Conservation (phyloP, 768 basidiomycete species). For the Kwoniella dendrophila region DNA sequence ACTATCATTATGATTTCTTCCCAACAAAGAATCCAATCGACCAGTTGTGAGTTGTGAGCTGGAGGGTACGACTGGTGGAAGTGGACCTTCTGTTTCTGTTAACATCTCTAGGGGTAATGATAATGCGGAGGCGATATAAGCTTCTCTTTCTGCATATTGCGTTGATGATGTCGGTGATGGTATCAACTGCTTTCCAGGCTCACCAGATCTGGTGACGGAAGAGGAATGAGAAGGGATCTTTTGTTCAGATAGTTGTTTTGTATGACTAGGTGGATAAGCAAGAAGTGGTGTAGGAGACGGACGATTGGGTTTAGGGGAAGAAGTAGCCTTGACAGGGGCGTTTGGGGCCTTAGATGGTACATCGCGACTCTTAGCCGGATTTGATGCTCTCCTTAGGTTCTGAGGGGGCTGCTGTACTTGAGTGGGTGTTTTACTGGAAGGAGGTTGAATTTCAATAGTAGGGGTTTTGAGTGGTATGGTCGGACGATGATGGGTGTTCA, state of each 20-base stretch:
- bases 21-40: conserved; percentile 15
- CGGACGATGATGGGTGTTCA: neutral
- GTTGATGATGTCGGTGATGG: conserved; percentile 22
- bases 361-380: too few relatives aligned
- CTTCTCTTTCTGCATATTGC: conserved; percentile 30
- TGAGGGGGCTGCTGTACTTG: neutral
- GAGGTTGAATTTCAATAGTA: conserved; percentile 13
- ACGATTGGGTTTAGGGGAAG: neutral
- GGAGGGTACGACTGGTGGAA: neutral
- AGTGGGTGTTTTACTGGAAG: neutral
- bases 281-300: conserved; percentile 22
- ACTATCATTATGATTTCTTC: conserved; percentile 8
- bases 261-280: conserved; percentile 1
- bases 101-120: conserved; percentile 37
- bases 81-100: conserved; percentile 1
- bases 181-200: conserved; percentile 9
- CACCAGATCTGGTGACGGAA: neutral
- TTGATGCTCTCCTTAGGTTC: too few relatives aligned
- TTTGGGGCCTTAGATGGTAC: too few relatives aligned
- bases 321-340: neutral
- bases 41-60: conserved; percentile 16
- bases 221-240: conserved; percentile 1
- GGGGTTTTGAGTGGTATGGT: conserved; percentile 2
- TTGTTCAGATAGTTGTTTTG: neutral
- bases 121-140: conserved; percentile 38